A percentile compares a stretch with the other conserved stretches of the same genome.
phyloP scores from a whole-genome alignment of 75 land plant species.

The Larix kaempferi region DNA sequence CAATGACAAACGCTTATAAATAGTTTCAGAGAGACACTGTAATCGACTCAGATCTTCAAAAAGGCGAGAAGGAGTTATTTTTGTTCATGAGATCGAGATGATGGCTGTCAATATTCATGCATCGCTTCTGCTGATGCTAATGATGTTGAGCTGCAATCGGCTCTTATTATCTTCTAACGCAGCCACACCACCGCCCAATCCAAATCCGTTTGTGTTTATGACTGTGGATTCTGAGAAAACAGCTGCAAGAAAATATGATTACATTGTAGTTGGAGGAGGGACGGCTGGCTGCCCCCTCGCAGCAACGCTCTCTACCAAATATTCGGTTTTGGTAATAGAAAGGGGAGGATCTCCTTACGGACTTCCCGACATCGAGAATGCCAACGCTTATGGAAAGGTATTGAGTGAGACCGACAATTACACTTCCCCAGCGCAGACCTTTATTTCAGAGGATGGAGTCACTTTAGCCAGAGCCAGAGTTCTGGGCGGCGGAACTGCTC shows the following conservation, averaged over 20 bases:
- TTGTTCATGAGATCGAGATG: too few relatives aligned
- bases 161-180: too few relatives aligned
- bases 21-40: too few relatives aligned
- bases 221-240: neutral
- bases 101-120: too few relatives aligned
- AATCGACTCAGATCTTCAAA: too few relatives aligned
- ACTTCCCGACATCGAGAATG: conserved; percentile 20
- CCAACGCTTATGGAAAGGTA: conserved; percentile 13
- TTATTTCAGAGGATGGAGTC: conserved; percentile 38
- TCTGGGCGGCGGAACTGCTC: conserved; percentile 33
- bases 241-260: conserved; percentile 37
- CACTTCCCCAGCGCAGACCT: conserved; percentile 32
- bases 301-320: conserved; percentile 23
- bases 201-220: neutral
- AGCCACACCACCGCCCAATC: too few relatives aligned
- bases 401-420: conserved; percentile 11
- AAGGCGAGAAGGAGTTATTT: too few relatives aligned
- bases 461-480: conserved; percentile 31
- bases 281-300: conserved; percentile 72
- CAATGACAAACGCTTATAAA: too few relatives aligned
- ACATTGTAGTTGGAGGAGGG: conserved; percentile 80
- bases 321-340: conserved; percentile 33
- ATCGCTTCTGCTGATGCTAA: too few relatives aligned
- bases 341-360: conserved; percentile 38
- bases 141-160: too few relatives aligned